Percentiles rank a stretch among this genome's conserved stretches.
phyloP scores from a whole-genome alignment of 164 flowering plant genomes.

The Vitis riparia region DNA sequence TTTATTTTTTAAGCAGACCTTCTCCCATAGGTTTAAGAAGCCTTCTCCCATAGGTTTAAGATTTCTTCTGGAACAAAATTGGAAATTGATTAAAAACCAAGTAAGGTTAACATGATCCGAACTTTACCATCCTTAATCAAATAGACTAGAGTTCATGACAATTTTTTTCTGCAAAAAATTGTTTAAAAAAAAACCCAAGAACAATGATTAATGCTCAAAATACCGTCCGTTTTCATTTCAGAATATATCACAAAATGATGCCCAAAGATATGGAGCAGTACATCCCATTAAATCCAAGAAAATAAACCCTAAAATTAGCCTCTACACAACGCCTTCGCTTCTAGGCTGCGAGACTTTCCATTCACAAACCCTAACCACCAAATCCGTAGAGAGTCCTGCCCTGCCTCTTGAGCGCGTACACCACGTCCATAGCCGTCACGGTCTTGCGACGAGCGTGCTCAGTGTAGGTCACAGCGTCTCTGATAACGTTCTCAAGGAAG shows the following conservation, averaged over 20 bases:
- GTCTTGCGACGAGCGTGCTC: constrained; percentile 39
- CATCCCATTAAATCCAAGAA: background rate
- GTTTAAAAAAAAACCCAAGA: too few relatives aligned
- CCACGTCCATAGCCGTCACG: constrained; percentile 45
- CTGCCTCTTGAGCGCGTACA: constrained; percentile 37
- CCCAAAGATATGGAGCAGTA: too few relatives aligned
- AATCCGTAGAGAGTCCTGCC: constrained; percentile 38
- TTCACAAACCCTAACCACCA: constrained; percentile 24
- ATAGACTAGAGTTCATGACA: too few relatives aligned
- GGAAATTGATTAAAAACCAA: too few relatives aligned
- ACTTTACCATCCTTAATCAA: too few relatives aligned
- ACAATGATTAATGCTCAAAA: too few relatives aligned
- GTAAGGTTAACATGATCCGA: too few relatives aligned
- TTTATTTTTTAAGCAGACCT: too few relatives aligned
- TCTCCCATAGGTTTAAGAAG: too few relatives aligned
- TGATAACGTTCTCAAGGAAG: constrained; percentile 38
- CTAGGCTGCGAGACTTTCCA: constrained; percentile 10
- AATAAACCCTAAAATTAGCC: background rate
- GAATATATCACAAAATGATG: background rate
- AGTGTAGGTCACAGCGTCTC: constrained; percentile 41
- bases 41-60: too few relatives aligned
- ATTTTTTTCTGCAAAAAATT: too few relatives aligned
- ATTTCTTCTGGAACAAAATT: too few relatives aligned
- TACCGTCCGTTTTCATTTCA: background rate
- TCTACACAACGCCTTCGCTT: background rate